A percentile compares a stretch with the other conserved stretches of the same genome.
Conservation (phyloP, 352 stramenopile genomes). For the Phytophthora europaea region DNA sequence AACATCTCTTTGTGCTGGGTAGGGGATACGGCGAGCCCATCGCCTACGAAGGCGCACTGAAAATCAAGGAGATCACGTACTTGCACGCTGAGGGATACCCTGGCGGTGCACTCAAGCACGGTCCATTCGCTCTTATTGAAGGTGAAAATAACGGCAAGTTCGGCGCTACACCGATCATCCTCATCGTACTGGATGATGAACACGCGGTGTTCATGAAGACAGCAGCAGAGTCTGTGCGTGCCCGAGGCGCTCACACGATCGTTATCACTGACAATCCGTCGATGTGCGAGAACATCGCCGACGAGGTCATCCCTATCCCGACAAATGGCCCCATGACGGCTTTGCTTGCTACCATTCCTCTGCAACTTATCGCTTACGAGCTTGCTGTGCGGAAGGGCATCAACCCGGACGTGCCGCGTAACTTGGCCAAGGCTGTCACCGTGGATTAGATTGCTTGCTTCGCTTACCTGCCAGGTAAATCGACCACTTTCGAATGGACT, state of each 20-base stretch:
- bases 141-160: conserved; percentile 93
- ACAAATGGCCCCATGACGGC: conserved; percentile 97
- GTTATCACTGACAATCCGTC: conserved; percentile 98
- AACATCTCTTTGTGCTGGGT: conserved; percentile 97
- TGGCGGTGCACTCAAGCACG: conserved; percentile 98
- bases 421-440: conserved; percentile 99
- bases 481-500: conserved; percentile 20
- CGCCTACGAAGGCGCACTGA: conserved; percentile 97
- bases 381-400: conserved; percentile 97
- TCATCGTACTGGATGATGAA: conserved; percentile 98
- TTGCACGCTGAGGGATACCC: conserved; percentile 98
- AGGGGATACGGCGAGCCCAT: conserved; percentile 96
- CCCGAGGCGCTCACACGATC: conserved; percentile 96
- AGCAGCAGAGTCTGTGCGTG: conserved; percentile 96
- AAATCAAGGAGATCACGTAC: conserved; percentile 99
- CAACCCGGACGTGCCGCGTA: conserved; percentile 98
- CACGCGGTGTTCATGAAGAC: conserved; percentile 97
- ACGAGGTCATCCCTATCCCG: conserved; percentile 97
- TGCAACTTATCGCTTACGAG: conserved; percentile 99
- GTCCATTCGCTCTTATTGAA: conserved; percentile 99
- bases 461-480: conserved; percentile 17
- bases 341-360: conserved; percentile 95
- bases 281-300: conserved; percentile 93
- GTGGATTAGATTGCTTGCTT: conserved; percentile 92
- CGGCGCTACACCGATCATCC: conserved; percentile 97